phyloP scores from a whole-genome alignment of 176 grass and related monocot genomes.

The Avena insularis region DNA sequence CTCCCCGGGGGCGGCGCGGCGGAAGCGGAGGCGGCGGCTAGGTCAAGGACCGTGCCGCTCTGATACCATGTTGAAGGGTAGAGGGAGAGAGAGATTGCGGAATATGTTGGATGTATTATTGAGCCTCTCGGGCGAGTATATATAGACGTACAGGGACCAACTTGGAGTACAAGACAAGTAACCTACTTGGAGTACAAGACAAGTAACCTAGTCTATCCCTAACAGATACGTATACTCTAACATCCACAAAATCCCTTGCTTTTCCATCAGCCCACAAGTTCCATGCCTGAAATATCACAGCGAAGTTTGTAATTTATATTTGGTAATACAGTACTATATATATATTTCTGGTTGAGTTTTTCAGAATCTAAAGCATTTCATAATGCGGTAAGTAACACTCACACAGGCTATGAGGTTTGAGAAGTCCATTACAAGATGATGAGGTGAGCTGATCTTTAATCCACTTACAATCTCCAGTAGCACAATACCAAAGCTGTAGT shows the following conservation, averaged over 20 bases:
- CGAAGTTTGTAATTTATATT: not conserved
- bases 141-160: no score
- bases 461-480: constrained; percentile 64
- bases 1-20: no score
- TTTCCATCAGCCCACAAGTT: constrained; percentile 25
- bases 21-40: no score
- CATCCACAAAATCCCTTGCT: not conserved
- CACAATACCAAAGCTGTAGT: constrained; percentile 56
- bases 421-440: not conserved
- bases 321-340: not conserved
- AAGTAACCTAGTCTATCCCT: no score
- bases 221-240: no score
- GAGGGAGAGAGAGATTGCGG: no score
- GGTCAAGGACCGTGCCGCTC: no score
- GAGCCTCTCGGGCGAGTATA: no score
- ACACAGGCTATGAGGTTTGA: not conserved
- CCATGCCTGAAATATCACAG: constrained; percentile 21
- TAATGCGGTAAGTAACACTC: not conserved
- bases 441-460: constrained; percentile 43
- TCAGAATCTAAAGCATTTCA: not conserved
- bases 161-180: no score
- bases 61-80: no score
- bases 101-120: no score
- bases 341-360: not conserved
- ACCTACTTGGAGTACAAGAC: no score